These are phyloP conservation scores for Diaporthe batatas DNA, from an alignment of 2,329 filamentous ascomycete species.

Conservation along the genomic window DNA sequence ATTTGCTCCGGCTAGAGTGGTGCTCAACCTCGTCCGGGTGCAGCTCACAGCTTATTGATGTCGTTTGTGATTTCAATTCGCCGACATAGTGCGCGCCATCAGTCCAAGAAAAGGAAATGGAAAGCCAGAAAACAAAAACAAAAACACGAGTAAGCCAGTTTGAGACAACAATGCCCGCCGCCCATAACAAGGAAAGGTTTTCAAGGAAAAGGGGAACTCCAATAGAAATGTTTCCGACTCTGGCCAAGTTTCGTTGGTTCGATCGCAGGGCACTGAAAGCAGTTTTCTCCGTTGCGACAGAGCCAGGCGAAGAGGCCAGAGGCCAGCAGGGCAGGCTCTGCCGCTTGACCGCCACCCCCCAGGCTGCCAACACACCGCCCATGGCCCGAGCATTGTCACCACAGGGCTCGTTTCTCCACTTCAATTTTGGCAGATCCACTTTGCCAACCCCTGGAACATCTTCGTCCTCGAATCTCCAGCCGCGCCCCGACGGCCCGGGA, in stretches of 20 bases:
- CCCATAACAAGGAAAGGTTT: conserved; percentile 38
- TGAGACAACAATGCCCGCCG: conserved; percentile 35
- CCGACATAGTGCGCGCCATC: conserved; percentile 30
- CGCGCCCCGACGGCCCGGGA: conserved; percentile 34
- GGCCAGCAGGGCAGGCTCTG: conserved; percentile 13
- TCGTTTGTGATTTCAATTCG: conserved; percentile 29
- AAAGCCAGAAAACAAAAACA: conserved; percentile 32
- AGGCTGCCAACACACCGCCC: conserved; percentile 38
- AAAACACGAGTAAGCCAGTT: conserved; percentile 31
- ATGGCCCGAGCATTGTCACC: conserved; percentile 34
- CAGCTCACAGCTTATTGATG: conserved; percentile 33
- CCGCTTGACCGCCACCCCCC: conserved; percentile 37
- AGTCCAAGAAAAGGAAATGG: conserved; percentile 24
- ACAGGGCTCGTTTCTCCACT: conserved; percentile 38
- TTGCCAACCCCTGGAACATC: conserved; percentile 37
- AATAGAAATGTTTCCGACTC: neutral
- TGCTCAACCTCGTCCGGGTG: conserved; percentile 23
- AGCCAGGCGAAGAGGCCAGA: neutral
- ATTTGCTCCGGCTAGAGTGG: conserved; percentile 38
- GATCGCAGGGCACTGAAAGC: conserved; percentile 17
- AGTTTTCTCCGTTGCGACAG: conserved; percentile 22
- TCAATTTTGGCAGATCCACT: conserved; percentile 42
- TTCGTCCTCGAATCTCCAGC: conserved; percentile 38
- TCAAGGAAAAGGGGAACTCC: conserved; percentile 22
- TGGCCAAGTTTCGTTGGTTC: conserved; percentile 3